phyloP scores from a whole-genome alignment of 352 stramenopile genomes.

The Globisporangium radiosum region DNA sequence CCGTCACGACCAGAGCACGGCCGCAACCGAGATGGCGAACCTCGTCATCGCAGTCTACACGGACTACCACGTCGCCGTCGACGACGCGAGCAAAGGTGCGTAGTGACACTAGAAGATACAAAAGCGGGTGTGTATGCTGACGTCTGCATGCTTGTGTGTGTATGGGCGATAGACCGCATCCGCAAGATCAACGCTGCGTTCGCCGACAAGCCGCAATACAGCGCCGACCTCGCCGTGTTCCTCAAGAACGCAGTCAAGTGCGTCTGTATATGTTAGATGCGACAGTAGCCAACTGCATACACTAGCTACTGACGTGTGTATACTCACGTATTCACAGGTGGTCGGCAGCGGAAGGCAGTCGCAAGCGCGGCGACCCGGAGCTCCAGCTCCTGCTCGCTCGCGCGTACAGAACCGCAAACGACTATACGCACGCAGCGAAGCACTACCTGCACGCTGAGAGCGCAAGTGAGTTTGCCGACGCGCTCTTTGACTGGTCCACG shows the following conservation, averaged over 20 bases:
- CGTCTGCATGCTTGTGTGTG: neutral
- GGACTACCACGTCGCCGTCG: constrained; percentile 62
- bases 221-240: constrained; percentile 53
- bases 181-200: constrained; percentile 62
- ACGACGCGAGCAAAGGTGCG: constrained; percentile 61
- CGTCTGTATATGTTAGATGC: constrained; percentile 7
- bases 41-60: constrained; percentile 70
- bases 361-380: constrained; percentile 71
- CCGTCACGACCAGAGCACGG: constrained; percentile 68
- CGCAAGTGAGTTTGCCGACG: constrained; percentile 53
- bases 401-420: constrained; percentile 40
- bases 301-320: neutral
- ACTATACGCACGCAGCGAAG: constrained; percentile 64
- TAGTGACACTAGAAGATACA: neutral
- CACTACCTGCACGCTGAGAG: constrained; percentile 78
- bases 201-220: constrained; percentile 56
- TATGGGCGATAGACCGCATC: constrained; percentile 26
- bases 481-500: constrained; percentile 71
- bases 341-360: constrained; percentile 57
- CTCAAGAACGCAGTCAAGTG: constrained; percentile 82
- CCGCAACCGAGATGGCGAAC: constrained; percentile 73
- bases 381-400: constrained; percentile 62
- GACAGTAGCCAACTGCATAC: constrained; percentile 1
- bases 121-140: neutral
- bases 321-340: constrained; percentile 23